Base-by-base conservation (phyloP, 257 asterid genomes). In the Verbascum thapsus region DNA sequence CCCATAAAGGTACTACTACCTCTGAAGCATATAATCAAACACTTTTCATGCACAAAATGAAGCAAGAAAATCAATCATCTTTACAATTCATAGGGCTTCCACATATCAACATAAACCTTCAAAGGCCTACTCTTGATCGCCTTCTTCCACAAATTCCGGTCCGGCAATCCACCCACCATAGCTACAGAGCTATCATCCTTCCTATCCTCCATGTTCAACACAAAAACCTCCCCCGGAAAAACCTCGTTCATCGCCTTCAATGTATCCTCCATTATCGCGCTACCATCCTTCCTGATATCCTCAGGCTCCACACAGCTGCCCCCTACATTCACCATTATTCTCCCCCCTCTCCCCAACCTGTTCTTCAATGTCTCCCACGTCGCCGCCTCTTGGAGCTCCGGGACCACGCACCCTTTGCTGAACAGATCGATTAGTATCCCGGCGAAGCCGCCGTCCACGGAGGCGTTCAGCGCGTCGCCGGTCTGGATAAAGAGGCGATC, bases 251-350 rank as follows among this genome's bases (percentile, higher is more conserved):
- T 77, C 5, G 94, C 97, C 72, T 53, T 58, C 77, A 88, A 63
- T 1, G 98, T 88, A 76, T 86, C 84, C 74, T 78, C 88, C 98
- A 91, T 91, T 63, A 88, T 67, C 38, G 57, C 56, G 4, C 78
- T 64, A 58, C 98, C 98, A 43, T 88, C 87, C 61, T 78, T 91
- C 61, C 91, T 74, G 0, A 67, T 48, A 72, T 91, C 95, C 60
- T 91, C 98, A 3, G 98, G 83, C 77, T 88, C 98, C 44, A 88
- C 95, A 45, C 98, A 91, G 58, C 85, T 81, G 58, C 98, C 98
- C 39, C 98, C 98, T 5, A 86, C 95, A 58, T 91, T 91, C 82
- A 80, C 95, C 98, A 88, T 91, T 61, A 91, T 79, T 16, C 85
- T 78, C 76, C 98, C 96, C 2, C 95, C 95, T 48, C 50, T 64